Evolutionary conservation across 352 stramenopile genomes (phyloP).

Genomic region (Peronospora farinosa): DNA sequence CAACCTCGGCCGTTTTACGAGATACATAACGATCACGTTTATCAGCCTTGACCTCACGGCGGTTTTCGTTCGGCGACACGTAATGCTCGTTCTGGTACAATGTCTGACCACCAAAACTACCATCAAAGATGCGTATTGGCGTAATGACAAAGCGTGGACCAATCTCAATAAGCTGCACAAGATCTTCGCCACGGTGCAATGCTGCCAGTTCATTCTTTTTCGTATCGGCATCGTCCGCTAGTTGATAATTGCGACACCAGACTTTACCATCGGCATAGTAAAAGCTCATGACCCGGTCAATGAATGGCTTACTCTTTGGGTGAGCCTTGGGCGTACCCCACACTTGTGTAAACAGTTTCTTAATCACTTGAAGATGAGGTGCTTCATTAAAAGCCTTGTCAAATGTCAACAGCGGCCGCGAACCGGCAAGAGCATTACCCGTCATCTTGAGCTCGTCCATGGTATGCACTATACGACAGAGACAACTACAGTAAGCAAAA

Average conservation of each 20-base stretch:
- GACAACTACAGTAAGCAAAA: not conserved
- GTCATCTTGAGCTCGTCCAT: constrained; percentile 99
- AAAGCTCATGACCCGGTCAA: constrained; percentile 98
- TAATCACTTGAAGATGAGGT: constrained; percentile 93
- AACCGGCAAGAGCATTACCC: constrained; percentile 97
- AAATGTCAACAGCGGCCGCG: constrained; percentile 96
- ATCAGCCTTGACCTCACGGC: constrained; percentile 85
- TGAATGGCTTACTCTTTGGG: constrained; percentile 99
- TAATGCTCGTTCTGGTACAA: constrained; percentile 98
- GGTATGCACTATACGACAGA: constrained; percentile 88
- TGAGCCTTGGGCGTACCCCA: constrained; percentile 96
- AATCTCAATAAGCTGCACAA: constrained; percentile 98
- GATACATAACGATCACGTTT: constrained; percentile 91
- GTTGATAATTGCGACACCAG: constrained; percentile 98
- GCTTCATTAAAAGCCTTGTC: constrained; percentile 89
- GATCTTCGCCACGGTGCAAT: constrained; percentile 79
- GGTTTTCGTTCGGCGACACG: constrained; percentile 92
- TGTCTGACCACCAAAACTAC: constrained; percentile 97
- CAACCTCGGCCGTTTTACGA: constrained; percentile 83
- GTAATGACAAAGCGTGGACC: constrained; percentile 98
- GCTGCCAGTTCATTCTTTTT: constrained; percentile 88
- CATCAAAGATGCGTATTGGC: constrained; percentile 98
- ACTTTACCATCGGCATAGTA: constrained; percentile 91
- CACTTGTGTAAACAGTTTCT: constrained; percentile 93
- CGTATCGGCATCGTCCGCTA: constrained; percentile 81